Conservation (phyloP, 1,284 basidiomycete species). For the Cryptococcus sp. region DNA sequence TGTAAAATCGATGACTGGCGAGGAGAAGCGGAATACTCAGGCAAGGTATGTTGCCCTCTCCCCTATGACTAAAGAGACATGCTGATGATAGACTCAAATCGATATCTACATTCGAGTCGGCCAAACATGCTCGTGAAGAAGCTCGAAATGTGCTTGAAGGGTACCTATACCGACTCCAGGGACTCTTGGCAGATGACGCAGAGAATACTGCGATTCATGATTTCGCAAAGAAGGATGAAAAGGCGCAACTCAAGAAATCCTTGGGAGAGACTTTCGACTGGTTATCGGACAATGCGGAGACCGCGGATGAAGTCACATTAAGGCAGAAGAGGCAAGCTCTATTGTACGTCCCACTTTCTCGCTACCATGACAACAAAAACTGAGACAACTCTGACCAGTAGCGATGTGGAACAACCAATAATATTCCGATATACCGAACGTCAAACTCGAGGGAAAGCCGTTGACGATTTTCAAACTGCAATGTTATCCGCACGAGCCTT, state of each 20-base stretch:
- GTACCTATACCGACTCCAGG: constrained; percentile 84
- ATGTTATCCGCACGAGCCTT: constrained; percentile 62
- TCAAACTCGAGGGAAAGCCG: constrained; percentile 61
- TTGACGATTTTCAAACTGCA: constrained; percentile 63
- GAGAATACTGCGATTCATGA: constrained; percentile 67
- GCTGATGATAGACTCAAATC: constrained; percentile 61
- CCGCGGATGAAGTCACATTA: constrained; percentile 69
- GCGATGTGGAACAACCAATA: constrained; percentile 74
- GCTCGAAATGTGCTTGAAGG: constrained; percentile 87
- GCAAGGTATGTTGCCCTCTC: constrained; percentile 54
- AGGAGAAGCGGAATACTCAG: constrained; percentile 66
- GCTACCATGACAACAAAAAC: background rate
- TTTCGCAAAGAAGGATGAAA: constrained; percentile 70
- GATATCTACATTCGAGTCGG: constrained; percentile 70
- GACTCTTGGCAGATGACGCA: constrained; percentile 64
- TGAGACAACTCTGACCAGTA: constrained; percentile 35
- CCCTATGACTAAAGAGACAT: background rate
- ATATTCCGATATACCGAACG: constrained; percentile 82
- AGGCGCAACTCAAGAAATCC: constrained; percentile 60
- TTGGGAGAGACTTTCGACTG: constrained; percentile 70
- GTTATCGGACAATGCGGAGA: constrained; percentile 82
- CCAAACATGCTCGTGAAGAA: constrained; percentile 77
- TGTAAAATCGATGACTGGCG: constrained; percentile 64
- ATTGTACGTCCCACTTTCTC: constrained; percentile 59
- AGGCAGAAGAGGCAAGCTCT: constrained; percentile 68